phyloP scores from a whole-genome alignment of 1,139 yeast genomes.

The Yamadazyma atmosphaerica region DNA sequence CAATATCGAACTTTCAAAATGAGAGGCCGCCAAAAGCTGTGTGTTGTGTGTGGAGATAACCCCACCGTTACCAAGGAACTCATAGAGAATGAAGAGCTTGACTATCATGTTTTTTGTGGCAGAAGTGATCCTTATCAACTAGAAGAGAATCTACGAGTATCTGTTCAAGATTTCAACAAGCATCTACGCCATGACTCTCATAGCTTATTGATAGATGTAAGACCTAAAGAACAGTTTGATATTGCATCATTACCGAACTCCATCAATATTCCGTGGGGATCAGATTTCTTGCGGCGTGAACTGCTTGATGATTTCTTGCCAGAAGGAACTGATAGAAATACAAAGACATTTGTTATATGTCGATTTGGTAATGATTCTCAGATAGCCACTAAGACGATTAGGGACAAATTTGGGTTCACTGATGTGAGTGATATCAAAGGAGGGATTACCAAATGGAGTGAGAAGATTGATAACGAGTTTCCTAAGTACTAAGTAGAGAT shows the following conservation, averaged over 20 bases:
- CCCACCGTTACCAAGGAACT: slow-evolving; percentile 45
- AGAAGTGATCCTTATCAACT: slow-evolving; percentile 45
- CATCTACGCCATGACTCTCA: slow-evolving; percentile 7
- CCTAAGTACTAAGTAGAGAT: slow-evolving; percentile 66
- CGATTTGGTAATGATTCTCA: slow-evolving; percentile 93
- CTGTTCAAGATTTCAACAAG: slow-evolving; percentile 43
- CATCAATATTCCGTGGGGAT: slow-evolving; percentile 62
- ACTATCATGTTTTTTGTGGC: slow-evolving; percentile 80
- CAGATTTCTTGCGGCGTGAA: slow-evolving; percentile 37
- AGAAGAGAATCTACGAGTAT: slow-evolving; percentile 41
- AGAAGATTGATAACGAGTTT: slow-evolving; percentile 55
- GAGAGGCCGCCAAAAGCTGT: slow-evolving; percentile 63
- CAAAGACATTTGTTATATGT: slow-evolving; percentile 57
- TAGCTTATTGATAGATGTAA: slow-evolving; percentile 64
- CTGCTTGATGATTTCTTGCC: slow-evolving; percentile 25
- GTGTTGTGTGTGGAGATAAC: slow-evolving; percentile 66
- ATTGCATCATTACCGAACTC: slow-evolving; percentile 65
- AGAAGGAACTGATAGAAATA: slow-evolving; percentile 19
- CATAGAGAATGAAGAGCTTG: slow-evolving; percentile 48
- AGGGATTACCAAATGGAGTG: slow-evolving; percentile 74
- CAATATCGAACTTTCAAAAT: slow-evolving; percentile 72
- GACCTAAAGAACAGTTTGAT: slow-evolving; percentile 74
- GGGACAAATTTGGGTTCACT: slow-evolving; percentile 46
- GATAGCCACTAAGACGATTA: slow-evolving; percentile 60
- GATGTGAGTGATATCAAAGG: slow-evolving; percentile 72